Percentiles rank a stretch among this genome's conserved stretches.
Evolutionary conservation across 1,284 basidiomycete species (phyloP).

Genomic region (Anthracocystis walkeri): DNA sequence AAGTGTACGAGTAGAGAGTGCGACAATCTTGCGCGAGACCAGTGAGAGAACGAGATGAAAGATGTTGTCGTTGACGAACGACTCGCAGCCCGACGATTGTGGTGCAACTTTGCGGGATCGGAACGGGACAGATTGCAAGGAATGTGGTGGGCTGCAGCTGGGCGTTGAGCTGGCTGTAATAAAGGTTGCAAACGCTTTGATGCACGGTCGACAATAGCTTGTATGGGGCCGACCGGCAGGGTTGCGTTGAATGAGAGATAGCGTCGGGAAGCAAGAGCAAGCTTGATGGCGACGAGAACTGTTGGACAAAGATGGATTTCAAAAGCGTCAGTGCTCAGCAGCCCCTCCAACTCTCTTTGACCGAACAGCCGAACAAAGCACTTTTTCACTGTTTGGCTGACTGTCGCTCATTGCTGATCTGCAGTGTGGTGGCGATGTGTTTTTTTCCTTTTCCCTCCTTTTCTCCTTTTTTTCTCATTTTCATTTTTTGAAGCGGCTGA

Average conservation of each 20-base stretch:
- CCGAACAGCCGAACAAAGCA: slow-evolving; percentile 6
- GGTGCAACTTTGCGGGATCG: no score
- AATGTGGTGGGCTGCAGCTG: background rate
- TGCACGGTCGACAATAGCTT: slow-evolving; percentile 33
- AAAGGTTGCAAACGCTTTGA: slow-evolving; percentile 2
- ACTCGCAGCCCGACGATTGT: no score
- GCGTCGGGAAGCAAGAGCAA: background rate
- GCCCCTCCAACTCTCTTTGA: background rate
- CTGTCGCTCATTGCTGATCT: background rate
- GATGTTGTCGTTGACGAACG: no score
- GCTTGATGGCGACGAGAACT: slow-evolving; percentile 4
- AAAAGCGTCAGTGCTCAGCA: slow-evolving; percentile 12
- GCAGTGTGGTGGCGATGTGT: slow-evolving; percentile 10
- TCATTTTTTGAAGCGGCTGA: background rate
- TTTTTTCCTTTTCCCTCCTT: slow-evolving; percentile 6
- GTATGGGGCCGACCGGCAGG: slow-evolving; percentile 25
- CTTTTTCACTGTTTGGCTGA: slow-evolving; percentile 4
- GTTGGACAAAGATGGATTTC: background rate
- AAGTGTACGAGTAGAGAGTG: no score
- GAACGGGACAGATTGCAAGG: background rate
- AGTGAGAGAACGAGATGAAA: no score
- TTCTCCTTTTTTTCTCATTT: slow-evolving; percentile 1
- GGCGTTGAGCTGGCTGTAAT: background rate
- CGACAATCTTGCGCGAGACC: no score
- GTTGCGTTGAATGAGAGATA: slow-evolving; percentile 14